These are phyloP conservation scores for Stereum hirsutum DNA, from an alignment of 1,284 basidiomycete genomes.

Conservation along the genomic window DNA sequence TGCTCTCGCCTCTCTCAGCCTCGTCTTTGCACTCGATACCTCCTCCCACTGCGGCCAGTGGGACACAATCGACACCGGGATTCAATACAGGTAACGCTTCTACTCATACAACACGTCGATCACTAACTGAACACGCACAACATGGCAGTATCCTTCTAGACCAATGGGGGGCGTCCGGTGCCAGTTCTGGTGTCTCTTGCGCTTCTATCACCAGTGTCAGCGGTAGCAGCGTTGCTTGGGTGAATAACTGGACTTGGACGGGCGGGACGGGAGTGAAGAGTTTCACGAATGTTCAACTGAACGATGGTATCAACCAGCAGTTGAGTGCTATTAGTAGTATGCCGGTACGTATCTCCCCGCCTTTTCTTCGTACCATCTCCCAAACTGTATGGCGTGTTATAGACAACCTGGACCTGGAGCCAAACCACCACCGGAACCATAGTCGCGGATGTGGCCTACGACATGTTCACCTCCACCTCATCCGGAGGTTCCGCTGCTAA, in stretches of 20 bases:
- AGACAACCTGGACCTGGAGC: slow-evolving; percentile 37
- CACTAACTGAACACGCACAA: too few relatives aligned
- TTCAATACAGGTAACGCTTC: too few relatives aligned
- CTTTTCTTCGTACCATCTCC: neutral
- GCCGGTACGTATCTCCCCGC: slow-evolving; percentile 28
- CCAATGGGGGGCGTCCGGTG: slow-evolving; percentile 40
- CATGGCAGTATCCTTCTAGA: slow-evolving; percentile 37
- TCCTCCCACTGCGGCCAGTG: slow-evolving; percentile 38
- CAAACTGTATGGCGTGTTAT: neutral
- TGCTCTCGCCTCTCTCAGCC: neutral
- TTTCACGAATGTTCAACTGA: slow-evolving; percentile 47
- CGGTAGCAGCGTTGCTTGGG: slow-evolving; percentile 41
- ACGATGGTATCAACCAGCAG: slow-evolving; percentile 41
- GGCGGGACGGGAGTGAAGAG: slow-evolving; percentile 49
- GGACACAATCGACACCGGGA: slow-evolving; percentile 33
- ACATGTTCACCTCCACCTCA: slow-evolving; percentile 49
- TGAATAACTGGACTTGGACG: slow-evolving; percentile 43
- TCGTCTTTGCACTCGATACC: slow-evolving; percentile 14
- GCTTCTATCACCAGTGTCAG: slow-evolving; percentile 36
- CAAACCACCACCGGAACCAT: slow-evolving; percentile 20
- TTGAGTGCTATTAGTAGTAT: slow-evolving; percentile 46
- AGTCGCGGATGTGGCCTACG: slow-evolving; percentile 50
- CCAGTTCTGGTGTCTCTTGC: slow-evolving; percentile 46
- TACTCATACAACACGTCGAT: too few relatives aligned
- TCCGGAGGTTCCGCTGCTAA: slow-evolving; percentile 40